phyloP scores from a whole-genome alignment of 495 filamentous ascomycete species.

The Entonaema liquescens region DNA sequence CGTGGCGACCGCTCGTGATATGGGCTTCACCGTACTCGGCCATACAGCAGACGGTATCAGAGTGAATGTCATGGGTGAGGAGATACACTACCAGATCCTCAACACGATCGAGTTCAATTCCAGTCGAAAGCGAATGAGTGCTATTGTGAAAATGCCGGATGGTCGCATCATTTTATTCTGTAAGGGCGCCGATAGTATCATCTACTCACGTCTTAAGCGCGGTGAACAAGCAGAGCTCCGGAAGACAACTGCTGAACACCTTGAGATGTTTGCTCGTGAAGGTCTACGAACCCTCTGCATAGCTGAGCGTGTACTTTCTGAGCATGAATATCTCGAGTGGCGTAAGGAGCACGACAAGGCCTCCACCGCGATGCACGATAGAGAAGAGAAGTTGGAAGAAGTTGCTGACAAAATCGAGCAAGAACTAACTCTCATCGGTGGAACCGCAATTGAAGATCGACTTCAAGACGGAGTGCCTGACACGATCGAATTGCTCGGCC shows the following conservation, averaged over 20 bases:
- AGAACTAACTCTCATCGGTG: slow-evolving; percentile 87
- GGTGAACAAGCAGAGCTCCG: slow-evolving; percentile 89
- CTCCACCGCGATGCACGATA: slow-evolving; percentile 80
- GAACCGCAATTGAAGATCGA: slow-evolving; percentile 97
- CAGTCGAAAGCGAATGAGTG: slow-evolving; percentile 96
- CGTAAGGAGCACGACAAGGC: slow-evolving; percentile 87
- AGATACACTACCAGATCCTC: slow-evolving; percentile 83
- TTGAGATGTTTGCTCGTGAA: slow-evolving; percentile 96
- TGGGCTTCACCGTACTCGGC: slow-evolving; percentile 94
- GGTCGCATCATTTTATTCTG: slow-evolving; percentile 92
- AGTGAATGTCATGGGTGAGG: slow-evolving; percentile 86
- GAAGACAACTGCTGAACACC: slow-evolving; percentile 84
- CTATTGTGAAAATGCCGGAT: slow-evolving; percentile 95
- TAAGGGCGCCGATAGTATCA: slow-evolving; percentile 97
- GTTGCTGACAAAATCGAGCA: slow-evolving; percentile 92
- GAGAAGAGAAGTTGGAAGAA: slow-evolving; percentile 93
- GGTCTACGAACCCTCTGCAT: slow-evolving; percentile 95
- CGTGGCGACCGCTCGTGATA: slow-evolving; percentile 92
- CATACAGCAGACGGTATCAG: slow-evolving; percentile 78
- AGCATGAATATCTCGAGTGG: slow-evolving; percentile 89
- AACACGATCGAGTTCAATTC: slow-evolving; percentile 99
- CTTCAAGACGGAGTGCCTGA: slow-evolving; percentile 98
- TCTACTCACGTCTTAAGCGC: slow-evolving; percentile 88
- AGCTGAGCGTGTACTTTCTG: slow-evolving; percentile 81
- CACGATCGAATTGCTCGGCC: slow-evolving; percentile 89